Percentiles rank a stretch among this genome's conserved stretches.
Conservation (phyloP, 257 asterid species). For the Primulina eburnea region DNA sequence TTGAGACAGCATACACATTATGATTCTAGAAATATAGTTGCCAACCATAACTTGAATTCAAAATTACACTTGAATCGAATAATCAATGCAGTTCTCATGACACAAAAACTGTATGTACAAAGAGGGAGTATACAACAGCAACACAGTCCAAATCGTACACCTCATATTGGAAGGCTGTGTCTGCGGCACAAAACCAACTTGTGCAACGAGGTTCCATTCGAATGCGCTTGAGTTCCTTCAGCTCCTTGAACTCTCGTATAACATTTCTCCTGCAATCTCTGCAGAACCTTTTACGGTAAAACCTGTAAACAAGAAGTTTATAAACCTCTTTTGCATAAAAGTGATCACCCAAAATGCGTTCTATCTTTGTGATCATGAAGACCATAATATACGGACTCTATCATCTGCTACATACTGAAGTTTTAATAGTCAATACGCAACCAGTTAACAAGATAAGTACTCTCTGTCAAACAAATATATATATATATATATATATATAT, state of each 20-base stretch:
- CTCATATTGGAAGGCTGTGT: constrained; percentile 91
- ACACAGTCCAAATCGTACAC: constrained; percentile 35
- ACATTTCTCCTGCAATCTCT: constrained; percentile 99
- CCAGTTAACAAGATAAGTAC: background rate
- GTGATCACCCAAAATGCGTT: background rate
- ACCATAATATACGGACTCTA: background rate
- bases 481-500: too few species aligned
- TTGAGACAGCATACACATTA: constrained; percentile 33
- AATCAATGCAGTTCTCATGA: constrained; percentile 10
- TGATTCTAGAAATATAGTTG: constrained; percentile 19
- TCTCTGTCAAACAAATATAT: background rate
- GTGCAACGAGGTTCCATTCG: constrained; percentile 84
- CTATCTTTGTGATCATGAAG: background rate
- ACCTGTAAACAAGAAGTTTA: constrained; percentile 50
- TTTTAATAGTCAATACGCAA: background rate
- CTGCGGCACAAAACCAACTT: constrained; percentile 93
- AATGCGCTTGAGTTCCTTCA: constrained; percentile 88
- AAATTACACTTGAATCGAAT: constrained; percentile 17
- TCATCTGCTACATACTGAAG: background rate
- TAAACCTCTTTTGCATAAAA: constrained; percentile 8
- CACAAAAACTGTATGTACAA: constrained; percentile 17
- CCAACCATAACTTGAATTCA: constrained; percentile 4
- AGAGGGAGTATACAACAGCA: constrained; percentile 5
- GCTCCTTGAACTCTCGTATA: constrained; percentile 93
- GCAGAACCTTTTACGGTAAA: constrained; percentile 95